phyloP scores from a whole-genome alignment of 495 filamentous ascomycete species.

The Podospora pseudoanserina region DNA sequence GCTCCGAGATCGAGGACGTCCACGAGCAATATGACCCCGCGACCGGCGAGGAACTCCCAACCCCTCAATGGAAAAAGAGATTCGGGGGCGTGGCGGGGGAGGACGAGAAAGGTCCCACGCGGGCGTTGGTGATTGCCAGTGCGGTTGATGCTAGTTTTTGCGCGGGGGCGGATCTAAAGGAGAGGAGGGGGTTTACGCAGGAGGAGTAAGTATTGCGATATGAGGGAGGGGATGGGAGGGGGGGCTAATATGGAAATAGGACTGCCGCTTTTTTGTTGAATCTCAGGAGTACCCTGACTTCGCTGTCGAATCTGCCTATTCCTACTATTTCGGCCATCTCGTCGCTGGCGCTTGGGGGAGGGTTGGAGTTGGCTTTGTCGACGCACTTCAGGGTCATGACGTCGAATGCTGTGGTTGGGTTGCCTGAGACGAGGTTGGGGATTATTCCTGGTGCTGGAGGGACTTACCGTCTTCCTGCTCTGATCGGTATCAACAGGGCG shows the following conservation, averaged over 20 bases:
- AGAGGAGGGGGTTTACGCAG: conserved; percentile 67
- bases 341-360: conserved; percentile 81
- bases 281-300: conserved; percentile 67
- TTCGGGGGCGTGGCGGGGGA: conserved; percentile 41
- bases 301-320: conserved; percentile 67
- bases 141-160: conserved; percentile 81
- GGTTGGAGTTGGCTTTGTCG: conserved; percentile 82
- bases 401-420: conserved; percentile 66
- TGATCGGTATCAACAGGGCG: conserved; percentile 73
- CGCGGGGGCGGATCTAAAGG: conserved; percentile 91
- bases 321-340: conserved; percentile 85
- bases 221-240: not conserved
- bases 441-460: conserved; percentile 95
- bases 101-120: conserved; percentile 52
- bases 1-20: conserved; percentile 64
- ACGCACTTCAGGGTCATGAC: conserved; percentile 82
- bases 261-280: conserved; percentile 69
- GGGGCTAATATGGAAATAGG: conserved; percentile 38
- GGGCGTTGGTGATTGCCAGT: conserved; percentile 75
- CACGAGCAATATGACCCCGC: conserved; percentile 60
- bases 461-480: conserved; percentile 72
- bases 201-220: conserved; percentile 51
- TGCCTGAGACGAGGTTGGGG: conserved; percentile 86
- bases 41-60: conserved; percentile 46
- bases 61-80: conserved; percentile 28